Evolutionary conservation across 2,329 filamentous ascomycete species (phyloP).

Genomic region (Nemania bipapillata): DNA sequence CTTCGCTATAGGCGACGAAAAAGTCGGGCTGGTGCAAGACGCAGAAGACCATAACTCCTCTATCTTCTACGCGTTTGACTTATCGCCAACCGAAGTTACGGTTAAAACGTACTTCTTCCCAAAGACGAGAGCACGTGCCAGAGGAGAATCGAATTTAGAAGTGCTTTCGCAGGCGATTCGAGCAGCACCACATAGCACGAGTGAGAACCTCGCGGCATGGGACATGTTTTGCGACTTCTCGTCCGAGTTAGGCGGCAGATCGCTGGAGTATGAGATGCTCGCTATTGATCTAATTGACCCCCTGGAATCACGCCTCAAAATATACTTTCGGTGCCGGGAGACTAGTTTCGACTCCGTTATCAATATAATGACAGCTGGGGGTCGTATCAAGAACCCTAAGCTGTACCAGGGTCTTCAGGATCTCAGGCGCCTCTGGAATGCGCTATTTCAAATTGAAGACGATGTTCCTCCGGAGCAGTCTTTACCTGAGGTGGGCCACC

Average conservation of each 20-base stretch:
- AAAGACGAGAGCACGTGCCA: constrained; percentile 4
- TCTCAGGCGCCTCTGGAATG: constrained; percentile 18
- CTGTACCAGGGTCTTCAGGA: constrained; percentile 17
- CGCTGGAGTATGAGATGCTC: constrained; percentile 26
- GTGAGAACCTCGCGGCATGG: constrained; percentile 15
- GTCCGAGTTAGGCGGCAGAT: not conserved
- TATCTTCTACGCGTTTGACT: constrained; percentile 29
- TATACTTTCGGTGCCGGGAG: constrained; percentile 21
- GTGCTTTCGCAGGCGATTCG: constrained; percentile 20
- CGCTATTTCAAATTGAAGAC: constrained; percentile 13
- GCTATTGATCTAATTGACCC: constrained; percentile 27
- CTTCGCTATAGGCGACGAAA: constrained; percentile 2
- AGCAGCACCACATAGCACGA: constrained; percentile 14
- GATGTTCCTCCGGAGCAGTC: not conserved
- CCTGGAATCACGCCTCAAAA: constrained; percentile 21
- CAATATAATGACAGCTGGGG: constrained; percentile 22
- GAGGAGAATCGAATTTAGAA: constrained; percentile 20
- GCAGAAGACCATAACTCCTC: constrained; percentile 15
- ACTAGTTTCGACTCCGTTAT: constrained; percentile 19
- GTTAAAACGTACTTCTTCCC: constrained; percentile 30
- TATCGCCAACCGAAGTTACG: constrained; percentile 15
- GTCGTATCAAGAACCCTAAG: constrained; percentile 17
- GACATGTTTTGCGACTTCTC: constrained; percentile 23
- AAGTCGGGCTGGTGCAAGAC: constrained; percentile 9
- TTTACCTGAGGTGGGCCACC: constrained; percentile 8